Evolutionary conservation across 2,329 filamentous ascomycete genomes (phyloP).

Genomic region (Botrytis medusae): DNA sequence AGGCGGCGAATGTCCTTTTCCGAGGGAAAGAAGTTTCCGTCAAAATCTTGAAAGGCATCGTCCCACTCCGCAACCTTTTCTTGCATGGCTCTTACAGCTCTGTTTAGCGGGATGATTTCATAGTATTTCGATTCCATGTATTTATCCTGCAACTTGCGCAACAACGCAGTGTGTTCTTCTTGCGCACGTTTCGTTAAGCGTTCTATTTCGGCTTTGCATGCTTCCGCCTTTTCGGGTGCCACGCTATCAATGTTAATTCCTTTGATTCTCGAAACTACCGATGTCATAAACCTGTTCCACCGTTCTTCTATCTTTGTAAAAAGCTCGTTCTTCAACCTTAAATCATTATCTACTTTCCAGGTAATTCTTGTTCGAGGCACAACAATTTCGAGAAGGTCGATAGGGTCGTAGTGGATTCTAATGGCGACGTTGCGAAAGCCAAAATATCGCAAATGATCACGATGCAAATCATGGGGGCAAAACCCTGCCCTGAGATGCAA

Average conservation of each 20-base stretch:
- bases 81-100: slow-evolving; percentile 83
- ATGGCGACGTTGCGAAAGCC: slow-evolving; percentile 82
- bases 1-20: slow-evolving; percentile 95
- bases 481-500: slow-evolving; percentile 71
- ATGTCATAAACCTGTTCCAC: slow-evolving; percentile 82
- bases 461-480: slow-evolving; percentile 89
- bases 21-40: slow-evolving; percentile 85
- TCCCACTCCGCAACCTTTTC: slow-evolving; percentile 96
- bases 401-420: slow-evolving; percentile 87
- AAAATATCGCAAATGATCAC: slow-evolving; percentile 91
- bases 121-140: slow-evolving; percentile 96
- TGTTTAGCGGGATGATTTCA: slow-evolving; percentile 91
- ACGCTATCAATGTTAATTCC: slow-evolving; percentile 92
- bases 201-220: slow-evolving; percentile 80
- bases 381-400: slow-evolving; percentile 90
- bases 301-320: slow-evolving; percentile 79
- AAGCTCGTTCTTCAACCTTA: slow-evolving; percentile 89
- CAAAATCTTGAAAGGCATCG: slow-evolving; percentile 83
- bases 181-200: slow-evolving; percentile 73
- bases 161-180: slow-evolving; percentile 74
- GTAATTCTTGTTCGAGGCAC: slow-evolving; percentile 88
- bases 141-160: slow-evolving; percentile 78
- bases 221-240: slow-evolving; percentile 79
- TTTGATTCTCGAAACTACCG: slow-evolving; percentile 78
- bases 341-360: slow-evolving; percentile 96